phyloP scores from a whole-genome alignment of 192 early-diverging fungal species.

The Globomyces pollinis-pini region DNA sequence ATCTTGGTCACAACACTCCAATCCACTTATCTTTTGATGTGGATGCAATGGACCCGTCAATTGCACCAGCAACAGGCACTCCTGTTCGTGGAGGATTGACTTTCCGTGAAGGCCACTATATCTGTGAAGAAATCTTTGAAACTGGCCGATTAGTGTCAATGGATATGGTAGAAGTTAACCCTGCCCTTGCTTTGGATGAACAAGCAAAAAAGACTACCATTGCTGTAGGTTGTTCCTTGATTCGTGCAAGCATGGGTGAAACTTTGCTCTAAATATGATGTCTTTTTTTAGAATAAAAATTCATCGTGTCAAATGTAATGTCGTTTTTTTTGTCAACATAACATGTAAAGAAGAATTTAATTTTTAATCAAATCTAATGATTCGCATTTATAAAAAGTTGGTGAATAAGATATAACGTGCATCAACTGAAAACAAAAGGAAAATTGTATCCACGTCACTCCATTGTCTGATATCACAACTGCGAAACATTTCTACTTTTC shows the following conservation, averaged over 20 bases:
- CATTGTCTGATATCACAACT: neutral
- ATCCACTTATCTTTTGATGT: conserved; percentile 93
- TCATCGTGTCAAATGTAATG: neutral
- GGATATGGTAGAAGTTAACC: conserved; percentile 96
- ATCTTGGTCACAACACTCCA: conserved; percentile 66
- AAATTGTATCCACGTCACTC: conserved; percentile 6
- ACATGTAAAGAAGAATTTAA: neutral
- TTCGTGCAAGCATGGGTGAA: conserved; percentile 78
- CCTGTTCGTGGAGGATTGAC: conserved; percentile 91
- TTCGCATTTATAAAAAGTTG: neutral
- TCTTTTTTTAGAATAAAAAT: conserved; percentile 1
- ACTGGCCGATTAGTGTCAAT: conserved; percentile 83
- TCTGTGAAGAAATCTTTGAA: conserved; percentile 83
- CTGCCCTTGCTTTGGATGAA: conserved; percentile 68
- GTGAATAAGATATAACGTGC: neutral
- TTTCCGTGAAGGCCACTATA: conserved; percentile 96
- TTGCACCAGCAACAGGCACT: conserved; percentile 91
- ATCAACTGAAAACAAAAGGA: neutral
- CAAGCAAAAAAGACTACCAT: conserved; percentile 67
- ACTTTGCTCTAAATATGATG: conserved; percentile 49
- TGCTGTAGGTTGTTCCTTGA: conserved; percentile 82
- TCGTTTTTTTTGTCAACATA: neutral
- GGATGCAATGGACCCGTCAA: conserved; percentile 88
- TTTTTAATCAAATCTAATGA: neutral
- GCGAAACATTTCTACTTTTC: neutral